Evolutionary conservation across 331 rosid genomes (phyloP).

Genomic region (Dryas integrifolia): DNA sequence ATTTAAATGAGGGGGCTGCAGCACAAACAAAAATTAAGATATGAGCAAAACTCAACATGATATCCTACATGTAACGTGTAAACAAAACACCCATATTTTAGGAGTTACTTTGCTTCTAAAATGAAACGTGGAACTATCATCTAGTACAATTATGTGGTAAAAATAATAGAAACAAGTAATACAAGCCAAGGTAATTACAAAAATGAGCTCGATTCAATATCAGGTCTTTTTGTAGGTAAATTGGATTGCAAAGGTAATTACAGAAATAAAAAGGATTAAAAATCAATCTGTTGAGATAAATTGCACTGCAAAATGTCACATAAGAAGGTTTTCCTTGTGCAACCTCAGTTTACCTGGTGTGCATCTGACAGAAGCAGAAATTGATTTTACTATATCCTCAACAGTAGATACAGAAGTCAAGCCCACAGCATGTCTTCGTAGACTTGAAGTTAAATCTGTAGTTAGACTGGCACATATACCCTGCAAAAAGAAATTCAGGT

Average conservation of each 20-base stretch:
- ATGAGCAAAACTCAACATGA: neutral
- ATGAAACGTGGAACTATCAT: neutral
- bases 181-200: neutral
- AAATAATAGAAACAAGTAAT: neutral
- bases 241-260: neutral
- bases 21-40: conserved; percentile 18
- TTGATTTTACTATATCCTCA: conserved; percentile 35
- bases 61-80: neutral
- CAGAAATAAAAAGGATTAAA: conserved; percentile 9
- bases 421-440: conserved; percentile 38
- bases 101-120: neutral
- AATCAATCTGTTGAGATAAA: neutral
- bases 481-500: conserved; percentile 33
- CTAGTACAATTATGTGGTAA: neutral
- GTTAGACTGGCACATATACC: conserved; percentile 41
- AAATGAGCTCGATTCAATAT: neutral
- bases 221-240: neutral
- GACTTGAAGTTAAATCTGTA: conserved; percentile 40
- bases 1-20: conserved; percentile 44
- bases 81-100: neutral
- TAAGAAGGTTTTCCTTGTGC: neutral
- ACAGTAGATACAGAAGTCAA: conserved; percentile 34
- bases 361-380: conserved; percentile 43
- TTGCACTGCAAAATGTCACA: neutral
- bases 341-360: conserved; percentile 40